Base-by-base conservation (phyloP, 371 early-diverging fungal genomes). In the Caulochytrium protostelioides region DNA sequence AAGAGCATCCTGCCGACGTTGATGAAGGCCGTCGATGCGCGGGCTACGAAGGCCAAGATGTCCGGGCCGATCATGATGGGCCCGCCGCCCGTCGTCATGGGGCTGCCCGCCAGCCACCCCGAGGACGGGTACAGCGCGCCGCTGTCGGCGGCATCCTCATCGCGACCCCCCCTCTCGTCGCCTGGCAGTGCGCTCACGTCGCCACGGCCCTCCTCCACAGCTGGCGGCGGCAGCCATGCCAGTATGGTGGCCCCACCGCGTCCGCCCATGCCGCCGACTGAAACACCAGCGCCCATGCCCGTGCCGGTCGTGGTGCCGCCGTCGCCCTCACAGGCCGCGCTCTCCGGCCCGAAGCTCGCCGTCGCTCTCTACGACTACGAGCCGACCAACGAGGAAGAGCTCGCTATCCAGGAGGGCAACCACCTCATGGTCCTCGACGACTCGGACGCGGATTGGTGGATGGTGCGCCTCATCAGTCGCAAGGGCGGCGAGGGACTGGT, bases 361-460 rank as follows among this genome's bases (percentile, higher is more conserved):
- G 52, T 74, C 22, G 78, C 75, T 1, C 38, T 83, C 24, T 82
- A 80, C 39, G 72, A 74, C 27, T 86, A 82, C 46, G 50, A 64
- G 9, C 74, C 79, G 0, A 60, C 69, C 33, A 72, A 65, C 19
- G 71, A 66, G 1, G 86, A 76, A 37, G 83, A 85, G 45, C 47
- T 82, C 10, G 49, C 60, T 16, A 73, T 83, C 2, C 50, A 49
- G 3, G 80, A 76, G 43, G 62, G 72, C 35, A 80, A 84, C 22
- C 67, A 72, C 24, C 52, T 84, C 8, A 58, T 77, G 49, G 70
- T 81, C 1, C 42, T 72, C 9, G 79, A 82, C 46, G 68, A 71
- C 49, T 67, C 72, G 6, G 72, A 72, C 38, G 62, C 73, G 9
- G 81, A 79, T 13, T 81, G 81, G 84, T 74, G 74, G 74, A 65